A percentile compares a stretch with the other conserved stretches of the same genome.
phyloP scores from a whole-genome alignment of 768 basidiomycete species.

The Cantharellus anzutake region DNA sequence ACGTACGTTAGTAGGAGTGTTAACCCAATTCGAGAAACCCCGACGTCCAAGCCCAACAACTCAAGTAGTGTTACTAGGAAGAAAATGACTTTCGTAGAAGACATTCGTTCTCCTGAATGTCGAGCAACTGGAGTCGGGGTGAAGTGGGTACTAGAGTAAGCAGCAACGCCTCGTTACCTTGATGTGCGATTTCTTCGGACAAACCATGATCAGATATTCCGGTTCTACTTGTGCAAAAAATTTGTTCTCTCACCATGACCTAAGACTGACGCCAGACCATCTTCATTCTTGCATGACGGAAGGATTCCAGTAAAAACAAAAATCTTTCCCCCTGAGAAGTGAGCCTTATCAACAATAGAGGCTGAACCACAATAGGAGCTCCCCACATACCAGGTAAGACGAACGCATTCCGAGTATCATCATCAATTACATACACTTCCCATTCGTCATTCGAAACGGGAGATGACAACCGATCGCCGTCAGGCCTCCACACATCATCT shows the following conservation, averaged over 20 bases:
- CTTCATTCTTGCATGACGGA: conserved; percentile 54
- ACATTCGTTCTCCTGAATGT: conserved; percentile 32
- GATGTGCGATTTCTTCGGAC: conserved; percentile 54
- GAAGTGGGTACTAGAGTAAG: not conserved
- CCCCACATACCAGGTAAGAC: conserved; percentile 41
- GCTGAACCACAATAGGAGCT: not conserved
- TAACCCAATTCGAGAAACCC: conserved; percentile 21
- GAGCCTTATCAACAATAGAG: not conserved
- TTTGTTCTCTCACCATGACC: conserved; percentile 44
- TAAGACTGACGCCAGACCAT: conserved; percentile 67
- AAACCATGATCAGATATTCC: not conserved
- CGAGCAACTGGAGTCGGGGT: conserved; percentile 27
- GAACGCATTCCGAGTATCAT: conserved; percentile 54
- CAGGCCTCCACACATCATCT: not conserved
- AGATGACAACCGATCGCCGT: not conserved
- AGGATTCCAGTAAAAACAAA: conserved; percentile 83
- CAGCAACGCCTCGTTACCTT: conserved; percentile 21
- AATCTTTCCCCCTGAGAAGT: conserved; percentile 36
- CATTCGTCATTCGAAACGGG: conserved; percentile 21
- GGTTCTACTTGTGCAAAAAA: not conserved
- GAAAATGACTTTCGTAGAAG: conserved; percentile 24
- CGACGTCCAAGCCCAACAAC: conserved; percentile 32
- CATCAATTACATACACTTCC: conserved; percentile 61
- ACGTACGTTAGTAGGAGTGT: conserved; percentile 22
- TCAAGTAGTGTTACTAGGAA: conserved; percentile 25